Base-by-base conservation (phyloP, 2,329 filamentous ascomycete species). In the Arthrinium puccinioides region DNA sequence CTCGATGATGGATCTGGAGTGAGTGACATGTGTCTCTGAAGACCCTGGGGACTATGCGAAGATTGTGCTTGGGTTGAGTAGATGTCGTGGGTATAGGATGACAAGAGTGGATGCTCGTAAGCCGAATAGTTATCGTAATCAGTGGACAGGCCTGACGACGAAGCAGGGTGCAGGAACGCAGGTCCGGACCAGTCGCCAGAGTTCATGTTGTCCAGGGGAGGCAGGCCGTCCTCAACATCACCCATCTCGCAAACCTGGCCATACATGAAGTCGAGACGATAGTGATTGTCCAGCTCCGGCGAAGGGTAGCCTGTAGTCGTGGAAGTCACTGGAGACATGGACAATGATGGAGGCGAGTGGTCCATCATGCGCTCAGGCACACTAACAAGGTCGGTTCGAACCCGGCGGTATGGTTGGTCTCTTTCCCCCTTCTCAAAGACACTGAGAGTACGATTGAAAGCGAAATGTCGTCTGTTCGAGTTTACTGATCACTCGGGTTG, bases 101-200 rank as follows among this genome's bases (percentile, higher is more conserved):
- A 44, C 38, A 62, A 51, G 43, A 69, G 51, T 36, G 56, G 52
- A 19, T 60, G 48, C 24, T 67, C 63, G 48, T 72, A 75, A 39
- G 61, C 58, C 42, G 61, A 59, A 49, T 74, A 77, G 21, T 64
- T 54, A 47, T 71, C 67, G 50, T 75, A 77, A 31, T 73, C 71
- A 24, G 65, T 53, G 23, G 69, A 60, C 39, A 74, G 53, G 38
- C 59, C 56, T 31, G 66, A 53, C 4, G 63, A 60, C 26, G 64
- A 56, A 15, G 57, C 49, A 19, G 63, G 52, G 19, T 67, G 63
- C 41, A 70, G 56, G 28, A 62, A 47, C 23, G 57, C 47, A 18
- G 62, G 47, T 24, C 60, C 61, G 44, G 51, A 56, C 71, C 70
- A 74, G 32, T 63, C 59, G 32, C 61, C 48, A 30, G 66, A 63